Evolutionary conservation across 2,329 filamentous ascomycete species (phyloP).

Genomic region (Lecanicillium sp.): DNA sequence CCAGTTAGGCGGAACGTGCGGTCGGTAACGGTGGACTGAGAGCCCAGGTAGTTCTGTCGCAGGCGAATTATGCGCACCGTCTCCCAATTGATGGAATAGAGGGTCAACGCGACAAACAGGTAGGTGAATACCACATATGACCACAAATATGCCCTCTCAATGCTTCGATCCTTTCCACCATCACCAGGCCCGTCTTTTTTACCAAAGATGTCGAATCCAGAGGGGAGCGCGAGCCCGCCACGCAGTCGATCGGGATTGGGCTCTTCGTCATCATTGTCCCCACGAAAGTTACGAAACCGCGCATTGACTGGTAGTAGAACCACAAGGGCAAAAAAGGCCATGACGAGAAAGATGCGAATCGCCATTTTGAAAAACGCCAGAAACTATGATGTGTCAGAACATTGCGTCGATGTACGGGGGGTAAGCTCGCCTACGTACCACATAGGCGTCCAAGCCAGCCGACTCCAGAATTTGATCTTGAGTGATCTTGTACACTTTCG

Average conservation of each 20-base stretch:
- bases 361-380: slow-evolving; percentile 94
- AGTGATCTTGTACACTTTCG: slow-evolving; percentile 71
- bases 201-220: not conserved
- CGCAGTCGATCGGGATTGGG: not conserved
- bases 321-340: slow-evolving; percentile 71
- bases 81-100: slow-evolving; percentile 76
- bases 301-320: slow-evolving; percentile 83
- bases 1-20: slow-evolving; percentile 87
- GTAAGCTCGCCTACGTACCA: slow-evolving; percentile 42
- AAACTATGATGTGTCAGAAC: slow-evolving; percentile 41
- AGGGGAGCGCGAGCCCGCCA: not conserved
- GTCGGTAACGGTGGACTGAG: slow-evolving; percentile 91
- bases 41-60: slow-evolving; percentile 84
- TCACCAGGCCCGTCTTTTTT: not conserved
- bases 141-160: slow-evolving; percentile 59
- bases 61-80: slow-evolving; percentile 79
- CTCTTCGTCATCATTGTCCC: slow-evolving; percentile 3
- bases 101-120: slow-evolving; percentile 72
- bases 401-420: not conserved
- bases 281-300: slow-evolving; percentile 36
- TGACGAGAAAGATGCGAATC: slow-evolving; percentile 69
- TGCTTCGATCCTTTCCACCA: slow-evolving; percentile 22
- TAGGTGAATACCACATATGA: slow-evolving; percentile 93
- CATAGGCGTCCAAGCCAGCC: slow-evolving; percentile 89
- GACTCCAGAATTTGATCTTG: slow-evolving; percentile 86